Evolutionary conservation across 2,329 filamentous ascomycete genomes (phyloP).

Genomic region (Talaromyces sp.): DNA sequence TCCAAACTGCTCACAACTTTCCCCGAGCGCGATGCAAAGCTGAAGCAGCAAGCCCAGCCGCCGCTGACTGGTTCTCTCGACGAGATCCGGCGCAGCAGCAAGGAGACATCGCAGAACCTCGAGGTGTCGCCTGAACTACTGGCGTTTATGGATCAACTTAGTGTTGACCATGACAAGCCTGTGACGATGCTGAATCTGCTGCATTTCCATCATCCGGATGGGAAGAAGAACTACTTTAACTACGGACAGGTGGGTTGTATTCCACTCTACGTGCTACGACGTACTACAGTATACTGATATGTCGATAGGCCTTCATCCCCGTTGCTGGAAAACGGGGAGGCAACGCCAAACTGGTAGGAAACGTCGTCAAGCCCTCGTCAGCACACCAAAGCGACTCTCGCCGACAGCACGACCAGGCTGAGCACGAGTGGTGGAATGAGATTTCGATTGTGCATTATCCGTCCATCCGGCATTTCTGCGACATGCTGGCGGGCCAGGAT

Average conservation of each 20-base stretch:
- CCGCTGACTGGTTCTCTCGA: slow-evolving; percentile 25
- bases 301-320: slow-evolving; percentile 25
- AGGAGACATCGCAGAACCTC: slow-evolving; percentile 44
- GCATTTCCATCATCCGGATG: slow-evolving; percentile 47
- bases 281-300: background rate
- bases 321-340: slow-evolving; percentile 53
- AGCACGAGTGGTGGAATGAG: slow-evolving; percentile 53
- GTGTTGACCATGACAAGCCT: slow-evolving; percentile 32
- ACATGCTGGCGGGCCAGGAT: slow-evolving; percentile 55
- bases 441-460: slow-evolving; percentile 62
- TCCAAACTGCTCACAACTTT: slow-evolving; percentile 29
- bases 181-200: slow-evolving; percentile 62
- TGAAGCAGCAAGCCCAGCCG: slow-evolving; percentile 16
- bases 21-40: slow-evolving; percentile 17
- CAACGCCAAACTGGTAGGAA: slow-evolving; percentile 58
- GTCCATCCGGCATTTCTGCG: slow-evolving; percentile 56
- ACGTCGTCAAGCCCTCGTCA: slow-evolving; percentile 37
- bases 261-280: background rate
- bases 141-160: slow-evolving; percentile 43
- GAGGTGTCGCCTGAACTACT: slow-evolving; percentile 50
- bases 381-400: slow-evolving; percentile 18
- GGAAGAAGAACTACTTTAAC: slow-evolving; percentile 50
- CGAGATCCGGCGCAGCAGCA: slow-evolving; percentile 20
- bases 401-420: slow-evolving; percentile 16
- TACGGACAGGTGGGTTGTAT: slow-evolving; percentile 52